A percentile compares a stretch with the other conserved stretches of the same genome.
Evolutionary conservation across 139 green algal species (phyloP).

Genomic region (Ettlia oleoabundans): DNA sequence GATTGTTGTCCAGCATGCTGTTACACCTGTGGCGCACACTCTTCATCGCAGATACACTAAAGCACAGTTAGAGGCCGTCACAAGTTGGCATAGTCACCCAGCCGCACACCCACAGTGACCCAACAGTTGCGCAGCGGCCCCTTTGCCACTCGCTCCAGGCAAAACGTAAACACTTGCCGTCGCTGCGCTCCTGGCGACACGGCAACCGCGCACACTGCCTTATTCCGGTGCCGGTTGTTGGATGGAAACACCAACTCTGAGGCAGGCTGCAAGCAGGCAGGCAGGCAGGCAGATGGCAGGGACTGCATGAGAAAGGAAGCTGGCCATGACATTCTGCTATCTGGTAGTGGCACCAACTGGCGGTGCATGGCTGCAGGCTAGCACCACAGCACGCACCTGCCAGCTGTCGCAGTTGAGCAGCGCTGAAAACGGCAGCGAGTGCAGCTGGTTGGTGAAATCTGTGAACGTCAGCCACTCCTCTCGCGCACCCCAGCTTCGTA

Average conservation of each 20-base stretch:
- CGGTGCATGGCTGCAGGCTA: too few relatives aligned
- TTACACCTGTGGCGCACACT: too few relatives aligned
- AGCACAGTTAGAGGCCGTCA: too few relatives aligned
- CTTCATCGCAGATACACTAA: too few relatives aligned
- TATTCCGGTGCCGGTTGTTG: slow-evolving; percentile 37
- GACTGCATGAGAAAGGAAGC: too few relatives aligned
- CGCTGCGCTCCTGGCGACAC: slow-evolving; percentile 44
- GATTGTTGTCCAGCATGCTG: too few relatives aligned
- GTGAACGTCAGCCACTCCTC: slow-evolving; percentile 59
- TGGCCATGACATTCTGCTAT: too few relatives aligned
- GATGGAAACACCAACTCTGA: slow-evolving; percentile 64
- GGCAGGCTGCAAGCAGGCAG: background rate
- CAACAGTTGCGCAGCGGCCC: slow-evolving; percentile 60
- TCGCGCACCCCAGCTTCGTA: slow-evolving; percentile 54
- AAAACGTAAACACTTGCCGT: slow-evolving; percentile 65
- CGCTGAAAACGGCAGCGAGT: slow-evolving; percentile 47
- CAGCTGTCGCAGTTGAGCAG: slow-evolving; percentile 67
- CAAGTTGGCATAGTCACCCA: slow-evolving; percentile 48
- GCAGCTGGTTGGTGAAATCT: slow-evolving; percentile 59
- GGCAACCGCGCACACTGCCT: slow-evolving; percentile 55
- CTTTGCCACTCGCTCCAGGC: slow-evolving; percentile 49
- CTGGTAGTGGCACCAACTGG: too few relatives aligned
- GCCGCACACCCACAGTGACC: slow-evolving; percentile 50
- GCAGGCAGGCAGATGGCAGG: background rate
- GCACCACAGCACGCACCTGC: slow-evolving; percentile 35